Conservation (phyloP, 371 early-diverging fungal species). For the Cokeromyces recurvatus region DNA sequence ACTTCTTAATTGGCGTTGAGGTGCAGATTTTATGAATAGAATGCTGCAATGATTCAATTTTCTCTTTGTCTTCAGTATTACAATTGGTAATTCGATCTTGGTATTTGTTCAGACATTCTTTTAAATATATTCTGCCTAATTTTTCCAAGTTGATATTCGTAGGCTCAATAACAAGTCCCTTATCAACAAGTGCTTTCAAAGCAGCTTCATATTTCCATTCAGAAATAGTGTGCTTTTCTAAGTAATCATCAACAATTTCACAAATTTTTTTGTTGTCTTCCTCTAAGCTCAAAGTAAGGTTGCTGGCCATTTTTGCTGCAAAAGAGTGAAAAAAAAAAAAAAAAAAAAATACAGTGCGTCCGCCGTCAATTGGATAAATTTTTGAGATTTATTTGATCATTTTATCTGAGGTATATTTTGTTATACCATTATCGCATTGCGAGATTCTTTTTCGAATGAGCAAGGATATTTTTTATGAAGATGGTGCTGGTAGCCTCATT, state of each 20-base stretch:
- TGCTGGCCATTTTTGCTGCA: neutral
- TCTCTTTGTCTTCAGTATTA: conserved; percentile 3
- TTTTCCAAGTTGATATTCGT: conserved; percentile 3
- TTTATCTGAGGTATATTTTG: no score
- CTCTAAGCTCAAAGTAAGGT: conserved; percentile 3
- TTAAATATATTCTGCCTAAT: conserved; percentile 6
- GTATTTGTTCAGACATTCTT: conserved; percentile 2
- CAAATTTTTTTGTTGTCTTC: conserved; percentile 3
- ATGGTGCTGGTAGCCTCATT: no score
- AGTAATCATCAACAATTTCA: conserved; percentile 5
- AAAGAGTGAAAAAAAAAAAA: no score
- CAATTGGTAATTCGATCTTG: conserved; percentile 2
- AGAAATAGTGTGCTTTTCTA: conserved; percentile 5
- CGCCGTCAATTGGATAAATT: no score
- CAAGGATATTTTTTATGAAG: no score
- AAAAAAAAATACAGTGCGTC: no score
- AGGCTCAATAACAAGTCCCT: conserved; percentile 4
- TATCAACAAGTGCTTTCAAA: conserved; percentile 1
- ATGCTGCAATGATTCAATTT: conserved; percentile 4
- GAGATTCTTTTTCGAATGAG: no score
- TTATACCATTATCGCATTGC: no score
- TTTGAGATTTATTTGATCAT: no score
- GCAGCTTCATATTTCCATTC: conserved; percentile 8
- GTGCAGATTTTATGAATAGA: conserved; percentile 4
- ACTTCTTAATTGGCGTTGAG: conserved; percentile 4